Conservation (phyloP, 306 rosid genomes). For the Cucurbita argyrosperma region DNA sequence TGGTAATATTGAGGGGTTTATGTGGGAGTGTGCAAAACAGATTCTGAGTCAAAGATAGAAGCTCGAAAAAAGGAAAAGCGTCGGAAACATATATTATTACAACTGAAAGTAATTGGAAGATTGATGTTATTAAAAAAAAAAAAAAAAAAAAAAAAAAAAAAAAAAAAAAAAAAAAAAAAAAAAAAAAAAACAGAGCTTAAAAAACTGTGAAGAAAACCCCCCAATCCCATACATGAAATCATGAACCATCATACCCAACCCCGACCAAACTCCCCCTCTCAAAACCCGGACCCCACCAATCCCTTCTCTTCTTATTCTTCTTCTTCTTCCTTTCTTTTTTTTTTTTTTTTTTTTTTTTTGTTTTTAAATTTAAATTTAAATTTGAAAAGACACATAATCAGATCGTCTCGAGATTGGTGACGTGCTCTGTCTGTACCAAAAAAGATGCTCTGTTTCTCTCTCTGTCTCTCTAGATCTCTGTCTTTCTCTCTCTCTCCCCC, state of each 20-base stretch:
- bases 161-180: not conserved
- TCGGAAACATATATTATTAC: not conserved
- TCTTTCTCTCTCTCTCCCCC: not conserved
- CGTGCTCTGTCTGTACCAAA: constrained; percentile 40
- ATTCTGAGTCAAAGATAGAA: constrained; percentile 20
- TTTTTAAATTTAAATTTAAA: too few species aligned
- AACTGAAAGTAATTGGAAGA: not conserved
- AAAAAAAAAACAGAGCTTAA: not conserved
- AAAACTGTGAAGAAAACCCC: not conserved
- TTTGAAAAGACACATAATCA: constrained; percentile 11
- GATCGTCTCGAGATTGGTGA: constrained; percentile 46
- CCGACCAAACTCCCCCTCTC: constrained; percentile 17
- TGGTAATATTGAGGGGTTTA: not conserved
- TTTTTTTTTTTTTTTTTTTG: too few species aligned
- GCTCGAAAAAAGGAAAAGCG: constrained; percentile 10
- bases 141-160: not conserved
- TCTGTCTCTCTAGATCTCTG: not conserved
- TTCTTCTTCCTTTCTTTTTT: too few species aligned
- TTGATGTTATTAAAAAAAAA: not conserved
- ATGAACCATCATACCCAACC: constrained; percentile 10
- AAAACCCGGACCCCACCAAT: constrained; percentile 11
- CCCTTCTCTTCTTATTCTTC: too few species aligned
- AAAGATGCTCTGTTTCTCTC: constrained; percentile 48
- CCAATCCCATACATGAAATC: constrained; percentile 4
- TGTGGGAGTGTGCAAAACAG: constrained; percentile 3